A percentile compares a stretch with the other conserved stretches of the same genome.
phyloP scores from a whole-genome alignment of 78 protist species.

The Guillardia theta region DNA sequence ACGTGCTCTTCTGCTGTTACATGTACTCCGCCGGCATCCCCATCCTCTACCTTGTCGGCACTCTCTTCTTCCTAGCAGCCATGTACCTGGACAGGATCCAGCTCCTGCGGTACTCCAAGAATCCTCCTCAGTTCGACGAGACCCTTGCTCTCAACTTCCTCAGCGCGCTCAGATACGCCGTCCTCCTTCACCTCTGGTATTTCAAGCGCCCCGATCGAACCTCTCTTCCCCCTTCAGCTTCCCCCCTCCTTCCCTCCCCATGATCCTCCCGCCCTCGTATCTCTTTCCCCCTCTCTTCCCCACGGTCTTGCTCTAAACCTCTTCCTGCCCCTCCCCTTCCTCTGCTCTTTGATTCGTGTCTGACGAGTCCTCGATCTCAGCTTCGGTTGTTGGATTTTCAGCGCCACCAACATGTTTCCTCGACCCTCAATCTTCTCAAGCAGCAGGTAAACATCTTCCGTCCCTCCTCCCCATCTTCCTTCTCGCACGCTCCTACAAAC shows the following conservation, averaged over 20 bases:
- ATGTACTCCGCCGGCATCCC: slow-evolving; percentile 17
- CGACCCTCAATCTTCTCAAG: no score
- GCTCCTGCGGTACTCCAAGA: neutral
- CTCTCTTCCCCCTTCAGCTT: neutral
- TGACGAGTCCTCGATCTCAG: neutral
- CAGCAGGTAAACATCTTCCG: no score
- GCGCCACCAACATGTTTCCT: no score
- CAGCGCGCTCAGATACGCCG: neutral
- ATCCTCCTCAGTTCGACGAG: neutral
- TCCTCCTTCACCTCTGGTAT: neutral
- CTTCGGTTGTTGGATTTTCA: no score
- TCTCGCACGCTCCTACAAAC: no score
- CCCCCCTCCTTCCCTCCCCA: no score
- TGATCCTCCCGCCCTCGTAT: no score
- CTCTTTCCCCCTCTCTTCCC: neutral
- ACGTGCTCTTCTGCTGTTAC: neutral
- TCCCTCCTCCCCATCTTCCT: no score
- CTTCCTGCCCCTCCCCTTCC: neutral
- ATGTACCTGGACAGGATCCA: neutral
- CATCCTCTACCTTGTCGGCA: neutral
- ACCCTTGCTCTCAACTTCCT: neutral
- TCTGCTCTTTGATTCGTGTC: neutral
- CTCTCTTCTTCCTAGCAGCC: neutral
- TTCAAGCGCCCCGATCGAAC: neutral
- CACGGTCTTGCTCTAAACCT: neutral